phyloP scores from a whole-genome alignment of 805 yeast species.

The Torulaspora microellipsoides region DNA sequence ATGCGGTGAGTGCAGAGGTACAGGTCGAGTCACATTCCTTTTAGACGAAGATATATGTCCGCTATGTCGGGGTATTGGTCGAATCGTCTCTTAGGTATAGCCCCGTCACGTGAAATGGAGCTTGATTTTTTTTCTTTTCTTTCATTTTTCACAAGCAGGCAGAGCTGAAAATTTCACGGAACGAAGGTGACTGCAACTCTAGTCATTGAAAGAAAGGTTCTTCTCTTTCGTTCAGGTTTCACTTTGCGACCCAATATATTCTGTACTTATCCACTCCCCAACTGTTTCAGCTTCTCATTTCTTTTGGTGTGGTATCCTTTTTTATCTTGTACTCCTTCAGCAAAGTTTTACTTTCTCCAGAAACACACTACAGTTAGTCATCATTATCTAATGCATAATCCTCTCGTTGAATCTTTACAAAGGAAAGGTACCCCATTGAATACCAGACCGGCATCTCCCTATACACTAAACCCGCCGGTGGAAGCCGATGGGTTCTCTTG shows the following conservation, averaged over 20 bases:
- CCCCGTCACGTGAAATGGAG: constrained; percentile 8
- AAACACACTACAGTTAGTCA: neutral
- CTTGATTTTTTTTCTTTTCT: neutral
- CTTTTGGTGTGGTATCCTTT: too few relatives aligned
- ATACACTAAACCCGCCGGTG: constrained; percentile 77
- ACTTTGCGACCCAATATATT: too few relatives aligned
- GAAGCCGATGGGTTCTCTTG: constrained; percentile 90
- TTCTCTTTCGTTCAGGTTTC: too few relatives aligned
- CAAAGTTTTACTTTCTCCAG: too few relatives aligned
- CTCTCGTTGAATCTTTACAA: constrained; percentile 12
- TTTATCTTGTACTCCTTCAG: too few relatives aligned
- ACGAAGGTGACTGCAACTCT: too few relatives aligned
- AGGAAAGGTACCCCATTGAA: constrained; percentile 53
- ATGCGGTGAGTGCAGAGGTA: constrained; percentile 70
- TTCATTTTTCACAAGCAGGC: constrained; percentile 5
- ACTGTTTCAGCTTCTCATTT: too few relatives aligned
- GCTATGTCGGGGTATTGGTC: constrained; percentile 63
- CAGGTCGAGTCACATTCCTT: constrained; percentile 52
- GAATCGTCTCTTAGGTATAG: constrained; percentile 34
- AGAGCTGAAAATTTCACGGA: neutral
- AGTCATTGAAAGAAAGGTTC: too few relatives aligned
- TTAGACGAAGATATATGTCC: constrained; percentile 61
- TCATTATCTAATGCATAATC: constrained; percentile 5
- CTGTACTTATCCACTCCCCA: too few relatives aligned
- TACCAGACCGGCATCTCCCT: constrained; percentile 78